Evolutionary conservation across 495 filamentous ascomycete species (phyloP), one percentile per base, ranked within the genome.

Genomic region (Diplogelasinospora grovesii): DNA sequence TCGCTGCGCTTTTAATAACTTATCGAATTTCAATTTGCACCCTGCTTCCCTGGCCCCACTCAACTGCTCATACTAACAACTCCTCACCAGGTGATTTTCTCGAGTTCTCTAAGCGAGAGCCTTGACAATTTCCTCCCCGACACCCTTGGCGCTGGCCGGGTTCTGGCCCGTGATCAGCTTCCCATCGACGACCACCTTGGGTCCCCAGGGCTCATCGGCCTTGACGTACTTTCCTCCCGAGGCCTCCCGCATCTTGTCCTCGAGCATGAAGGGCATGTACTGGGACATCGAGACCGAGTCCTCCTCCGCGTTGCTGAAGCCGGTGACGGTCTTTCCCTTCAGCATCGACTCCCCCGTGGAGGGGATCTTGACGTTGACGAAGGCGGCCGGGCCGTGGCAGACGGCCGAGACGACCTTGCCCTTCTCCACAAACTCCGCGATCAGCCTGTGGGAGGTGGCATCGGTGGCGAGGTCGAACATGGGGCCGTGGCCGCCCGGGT

Each of bases 401-500:
- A 86, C 79, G 5, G 80, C 80, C 0, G 75, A 52, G 1, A 86
- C 71, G 21, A 77, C 64, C 52, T 84, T 85, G 14, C 74, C 75
- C 19, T 73, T 66, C 0, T 53, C 59, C 2, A 66, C 72, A 58
- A 88, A 86, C 51, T 82, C 68, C 39, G 65, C 57, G 49, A 81
- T 75, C 0, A 86, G 54, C 3, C 67, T 52, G 36, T 79, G 66
- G 15, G 73, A 78, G 22, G 57, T 59, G 1, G 55, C 26, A 55
- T 79, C 70, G 8, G 45, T 51, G 19, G 68, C 65, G 1, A 86
- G 69, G 48, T 86, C 83, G 57, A 77, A 87, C 80, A 87, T 83
- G 45, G 84, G 83, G n/a, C 83, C 84, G 60, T 87, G 80, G 18
- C 84, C 84, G 48, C 85, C 85, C 9, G 85, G 81, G 57, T 74